These are phyloP conservation scores for Boletus rufocinnamomeus DNA, from an alignment of 768 basidiomycete species.

Conservation along the genomic window DNA sequence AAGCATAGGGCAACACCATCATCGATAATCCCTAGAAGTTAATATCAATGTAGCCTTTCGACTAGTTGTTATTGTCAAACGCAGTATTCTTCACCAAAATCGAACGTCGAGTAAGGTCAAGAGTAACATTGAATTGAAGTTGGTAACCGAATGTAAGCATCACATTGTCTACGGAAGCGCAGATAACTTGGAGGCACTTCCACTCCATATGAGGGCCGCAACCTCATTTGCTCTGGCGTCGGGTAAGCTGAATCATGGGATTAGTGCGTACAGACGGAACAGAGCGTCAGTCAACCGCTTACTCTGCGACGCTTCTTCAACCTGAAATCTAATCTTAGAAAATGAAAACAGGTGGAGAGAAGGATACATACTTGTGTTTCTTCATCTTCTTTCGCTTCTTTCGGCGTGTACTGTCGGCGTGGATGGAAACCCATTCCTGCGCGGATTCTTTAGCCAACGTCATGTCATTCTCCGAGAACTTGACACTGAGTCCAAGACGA, in stretches of 20 bases:
- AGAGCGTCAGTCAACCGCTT: slow-evolving; percentile 31
- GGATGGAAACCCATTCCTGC: slow-evolving; percentile 62
- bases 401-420: slow-evolving; percentile 80
- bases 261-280: slow-evolving; percentile 19
- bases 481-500: slow-evolving; percentile 60
- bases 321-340: slow-evolving; percentile 41
- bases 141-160: slow-evolving; percentile 2
- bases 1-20: background rate
- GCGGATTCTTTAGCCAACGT: slow-evolving; percentile 54
- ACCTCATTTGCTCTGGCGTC: slow-evolving; percentile 37
- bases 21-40: background rate
- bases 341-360: slow-evolving; percentile 4
- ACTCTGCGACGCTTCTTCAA: slow-evolving; percentile 91
- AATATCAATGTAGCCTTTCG: background rate
- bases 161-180: slow-evolving; percentile 12
- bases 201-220: background rate
- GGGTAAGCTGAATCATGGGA: slow-evolving; percentile 43
- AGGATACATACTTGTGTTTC: slow-evolving; percentile 83
- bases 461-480: slow-evolving; percentile 50
- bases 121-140: background rate
- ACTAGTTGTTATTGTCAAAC: background rate
- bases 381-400: slow-evolving; percentile 94
- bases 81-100: background rate
- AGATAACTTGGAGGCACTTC: background rate
- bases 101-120: background rate